Conservation (phyloP, 2,329 filamentous ascomycete genomes). For the Diaporthe helianthi region DNA sequence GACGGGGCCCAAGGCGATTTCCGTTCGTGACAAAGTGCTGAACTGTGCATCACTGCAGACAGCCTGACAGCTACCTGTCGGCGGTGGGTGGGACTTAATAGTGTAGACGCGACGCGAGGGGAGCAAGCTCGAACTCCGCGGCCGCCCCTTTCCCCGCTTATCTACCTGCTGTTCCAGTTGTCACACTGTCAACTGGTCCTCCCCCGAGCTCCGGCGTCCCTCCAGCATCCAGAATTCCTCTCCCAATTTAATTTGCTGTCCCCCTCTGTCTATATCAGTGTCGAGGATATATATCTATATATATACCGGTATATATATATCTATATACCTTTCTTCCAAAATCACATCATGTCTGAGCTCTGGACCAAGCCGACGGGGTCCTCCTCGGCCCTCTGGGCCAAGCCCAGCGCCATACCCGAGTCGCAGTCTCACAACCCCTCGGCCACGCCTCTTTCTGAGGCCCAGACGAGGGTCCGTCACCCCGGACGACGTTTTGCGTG, state of each 20-base stretch:
- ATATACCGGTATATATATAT: neutral
- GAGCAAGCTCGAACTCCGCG: constrained; percentile 15
- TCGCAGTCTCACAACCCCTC: constrained; percentile 26
- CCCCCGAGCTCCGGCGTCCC: constrained; percentile 4
- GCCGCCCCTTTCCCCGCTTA: constrained; percentile 16
- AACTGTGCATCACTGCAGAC: too few relatives aligned
- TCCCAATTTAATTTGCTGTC: neutral
- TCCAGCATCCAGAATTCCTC: neutral
- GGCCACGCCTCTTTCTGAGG: constrained; percentile 26
- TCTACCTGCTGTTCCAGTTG: neutral
- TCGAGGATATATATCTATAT: neutral
- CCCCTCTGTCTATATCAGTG: neutral
- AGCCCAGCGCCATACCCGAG: constrained; percentile 16
- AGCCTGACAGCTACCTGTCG: neutral
- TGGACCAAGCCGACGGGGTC: constrained; percentile 34
- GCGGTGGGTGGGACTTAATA: constrained; percentile 3
- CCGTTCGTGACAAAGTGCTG: neutral
- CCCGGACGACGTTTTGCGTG: constrained; percentile 31
- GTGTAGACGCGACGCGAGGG: too few relatives aligned
- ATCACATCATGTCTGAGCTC: constrained; percentile 36
- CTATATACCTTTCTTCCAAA: neutral
- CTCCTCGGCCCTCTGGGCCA: constrained; percentile 30
- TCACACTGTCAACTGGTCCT: too few relatives aligned
- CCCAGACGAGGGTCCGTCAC: constrained; percentile 30
- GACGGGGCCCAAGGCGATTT: neutral